Evolutionary conservation across 2,329 filamentous ascomycete species (phyloP).

Genomic region (Pseudocercospora macadamiae): DNA sequence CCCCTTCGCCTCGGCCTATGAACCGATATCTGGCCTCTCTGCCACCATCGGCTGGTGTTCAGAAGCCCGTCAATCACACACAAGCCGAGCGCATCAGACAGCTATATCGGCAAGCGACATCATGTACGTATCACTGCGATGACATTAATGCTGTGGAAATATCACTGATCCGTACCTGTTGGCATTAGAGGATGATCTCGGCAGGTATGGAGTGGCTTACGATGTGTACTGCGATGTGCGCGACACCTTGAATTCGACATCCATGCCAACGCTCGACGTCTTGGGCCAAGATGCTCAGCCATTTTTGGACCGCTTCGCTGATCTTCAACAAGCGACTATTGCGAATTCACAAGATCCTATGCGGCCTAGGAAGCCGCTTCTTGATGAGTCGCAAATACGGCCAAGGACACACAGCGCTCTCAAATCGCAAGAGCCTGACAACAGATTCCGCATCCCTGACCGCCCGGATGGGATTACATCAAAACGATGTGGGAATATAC

Average conservation of each 20-base stretch:
- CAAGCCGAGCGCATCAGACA: neutral
- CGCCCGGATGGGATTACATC: neutral
- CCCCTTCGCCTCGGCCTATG: neutral
- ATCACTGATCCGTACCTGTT: neutral
- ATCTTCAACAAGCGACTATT: neutral
- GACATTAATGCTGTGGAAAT: neutral
- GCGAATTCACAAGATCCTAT: neutral
- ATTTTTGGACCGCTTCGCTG: neutral
- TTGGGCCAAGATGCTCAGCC: neutral
- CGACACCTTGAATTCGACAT: neutral
- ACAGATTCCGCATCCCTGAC: neutral
- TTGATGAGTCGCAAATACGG: neutral
- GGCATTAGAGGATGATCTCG: constrained; percentile 1
- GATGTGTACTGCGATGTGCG: constrained; percentile 1
- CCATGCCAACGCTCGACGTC: neutral
- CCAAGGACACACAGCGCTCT: neutral
- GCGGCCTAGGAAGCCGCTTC: neutral
- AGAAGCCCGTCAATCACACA: neutral
- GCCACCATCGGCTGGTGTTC: neutral
- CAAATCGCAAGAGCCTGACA: neutral
- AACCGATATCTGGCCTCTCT: neutral
- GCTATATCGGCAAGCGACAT: neutral
- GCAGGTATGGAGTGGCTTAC: neutral
- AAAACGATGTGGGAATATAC: neutral
- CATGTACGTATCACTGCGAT: too few relatives aligned